Base-by-base conservation (phyloP, 2,329 filamentous ascomycete species). In the Colletotrichum paranaense region DNA sequence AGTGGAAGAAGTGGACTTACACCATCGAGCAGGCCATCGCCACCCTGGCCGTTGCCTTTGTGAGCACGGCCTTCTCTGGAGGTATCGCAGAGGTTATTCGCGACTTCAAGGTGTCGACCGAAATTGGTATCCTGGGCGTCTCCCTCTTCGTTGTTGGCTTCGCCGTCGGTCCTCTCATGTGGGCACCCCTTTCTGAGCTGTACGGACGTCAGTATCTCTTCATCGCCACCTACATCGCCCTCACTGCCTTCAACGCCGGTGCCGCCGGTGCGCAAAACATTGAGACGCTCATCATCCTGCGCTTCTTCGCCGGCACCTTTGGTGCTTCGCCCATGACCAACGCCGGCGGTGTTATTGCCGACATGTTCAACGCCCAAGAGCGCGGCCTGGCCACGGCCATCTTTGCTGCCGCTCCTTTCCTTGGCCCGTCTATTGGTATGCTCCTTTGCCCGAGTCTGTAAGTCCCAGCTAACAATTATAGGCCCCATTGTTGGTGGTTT, bases 401-500 rank as follows among this genome's bases (percentile, higher is more conserved):
- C 35, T 94, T 93, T 77, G 89, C 92, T 5, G 86, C 90, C 19
- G 83, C 91, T 8, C 92, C 92, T 0, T 93, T 93, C 79, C 84
- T 94, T 68, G 92, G 92, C 1, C 91, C 92, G 0, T 88, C 84
- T 82, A 67, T 89, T 84, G 78, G 92, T 92, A 92, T 30, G 88
- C 5, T 11, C 7, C 11, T 42, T 16, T 24, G 16, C 19, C 80
- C 89, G 59, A 89, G 14, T 22, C 7, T 19, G 93, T 81, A 94
- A 5, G 82, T 58, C 87, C 91, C 78, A 92, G 90, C 81, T 94
- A 93, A 81, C 86, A 94, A 89, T 94, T 5, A 78, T 84, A 90
- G 6, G 91, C 0, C 93, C 93, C 1, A 90, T 94, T 58, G 88
- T 89, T 7, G 91, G 91, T 74, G 92, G 92, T 2, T 94, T 94